These are phyloP conservation scores for Fusarium chaquense DNA, from an alignment of 2,329 filamentous ascomycete genomes.

Conservation along the genomic window DNA sequence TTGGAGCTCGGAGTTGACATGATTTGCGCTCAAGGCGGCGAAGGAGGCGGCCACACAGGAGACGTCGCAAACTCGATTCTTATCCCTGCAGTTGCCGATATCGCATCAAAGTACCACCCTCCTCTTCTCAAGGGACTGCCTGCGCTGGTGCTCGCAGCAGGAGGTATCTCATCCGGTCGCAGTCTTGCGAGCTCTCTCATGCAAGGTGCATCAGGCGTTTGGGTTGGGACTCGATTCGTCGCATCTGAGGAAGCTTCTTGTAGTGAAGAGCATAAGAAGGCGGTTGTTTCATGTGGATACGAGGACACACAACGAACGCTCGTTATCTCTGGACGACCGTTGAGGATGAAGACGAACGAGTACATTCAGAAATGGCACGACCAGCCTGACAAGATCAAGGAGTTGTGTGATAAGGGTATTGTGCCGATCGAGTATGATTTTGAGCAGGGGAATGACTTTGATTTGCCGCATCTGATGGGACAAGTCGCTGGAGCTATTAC, in stretches of 20 bases:
- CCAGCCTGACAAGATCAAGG: slow-evolving; percentile 78
- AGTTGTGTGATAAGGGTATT: slow-evolving; percentile 79
- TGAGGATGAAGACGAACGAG: slow-evolving; percentile 84
- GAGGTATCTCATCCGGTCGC: slow-evolving; percentile 86
- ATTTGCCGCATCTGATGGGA: slow-evolving; percentile 92
- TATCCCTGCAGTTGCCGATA: slow-evolving; percentile 87
- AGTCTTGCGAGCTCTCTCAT: slow-evolving; percentile 85
- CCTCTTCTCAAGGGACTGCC: slow-evolving; percentile 74
- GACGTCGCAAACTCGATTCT: slow-evolving; percentile 88
- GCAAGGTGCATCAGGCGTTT: slow-evolving; percentile 89
- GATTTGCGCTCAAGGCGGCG: slow-evolving; percentile 90
- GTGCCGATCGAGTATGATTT: slow-evolving; percentile 87
- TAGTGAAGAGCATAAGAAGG: slow-evolving; percentile 83
- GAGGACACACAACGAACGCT: slow-evolving; percentile 86
- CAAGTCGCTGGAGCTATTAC: slow-evolving; percentile 86
- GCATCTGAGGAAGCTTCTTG: slow-evolving; percentile 85
- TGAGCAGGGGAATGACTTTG: slow-evolving; percentile 83
- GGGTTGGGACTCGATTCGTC: slow-evolving; percentile 95
- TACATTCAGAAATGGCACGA: slow-evolving; percentile 87
- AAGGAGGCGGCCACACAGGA: slow-evolving; percentile 93
- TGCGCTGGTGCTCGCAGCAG: slow-evolving; percentile 88
- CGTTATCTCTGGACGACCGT: slow-evolving; percentile 82
- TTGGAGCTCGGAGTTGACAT: slow-evolving; percentile 89
- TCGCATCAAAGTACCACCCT: slow-evolving; percentile 78
- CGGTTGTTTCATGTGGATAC: slow-evolving; percentile 82